Evolutionary conservation across 2,329 filamentous ascomycete species (phyloP).

Genomic region (Alternaria sp.): DNA sequence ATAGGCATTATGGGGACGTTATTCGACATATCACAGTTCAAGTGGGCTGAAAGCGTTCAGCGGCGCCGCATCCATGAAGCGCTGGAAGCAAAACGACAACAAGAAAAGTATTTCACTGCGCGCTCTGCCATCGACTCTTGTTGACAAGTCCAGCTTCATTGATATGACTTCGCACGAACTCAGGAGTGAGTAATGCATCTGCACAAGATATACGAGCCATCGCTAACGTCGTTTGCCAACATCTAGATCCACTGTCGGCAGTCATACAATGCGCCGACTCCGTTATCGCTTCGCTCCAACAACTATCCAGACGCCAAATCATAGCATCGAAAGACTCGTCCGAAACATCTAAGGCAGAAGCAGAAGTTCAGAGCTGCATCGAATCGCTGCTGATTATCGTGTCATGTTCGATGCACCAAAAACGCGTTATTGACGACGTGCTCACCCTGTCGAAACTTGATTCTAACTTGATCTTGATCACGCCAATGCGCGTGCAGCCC

Average conservation of each 20-base stretch:
- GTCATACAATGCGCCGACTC: constrained; percentile 53
- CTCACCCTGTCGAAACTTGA: constrained; percentile 44
- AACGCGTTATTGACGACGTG: constrained; percentile 50
- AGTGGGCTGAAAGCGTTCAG: constrained; percentile 47
- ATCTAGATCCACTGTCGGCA: constrained; percentile 36
- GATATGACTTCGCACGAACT: constrained; percentile 49
- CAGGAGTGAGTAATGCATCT: constrained; percentile 10
- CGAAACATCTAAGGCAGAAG: constrained; percentile 13
- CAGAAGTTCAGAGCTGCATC: constrained; percentile 30
- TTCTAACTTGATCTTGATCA: constrained; percentile 35
- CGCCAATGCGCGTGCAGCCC: constrained; percentile 30
- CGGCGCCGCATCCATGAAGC: constrained; percentile 43
- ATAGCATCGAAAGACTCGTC: background rate
- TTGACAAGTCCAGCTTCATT: constrained; percentile 31
- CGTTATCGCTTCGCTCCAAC: constrained; percentile 43
- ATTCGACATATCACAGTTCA: constrained; percentile 47
- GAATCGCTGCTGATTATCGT: constrained; percentile 44
- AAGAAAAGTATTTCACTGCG: constrained; percentile 34
- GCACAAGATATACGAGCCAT: background rate
- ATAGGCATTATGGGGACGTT: constrained; percentile 42
- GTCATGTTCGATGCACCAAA: constrained; percentile 49
- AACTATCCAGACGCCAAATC: constrained; percentile 11
- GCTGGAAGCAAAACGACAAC: constrained; percentile 46
- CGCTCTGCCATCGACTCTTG: background rate
- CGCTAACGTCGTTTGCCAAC: background rate